Conservation (phyloP, 2,329 filamentous ascomycete genomes). For the Exserohilum rostratum region DNA sequence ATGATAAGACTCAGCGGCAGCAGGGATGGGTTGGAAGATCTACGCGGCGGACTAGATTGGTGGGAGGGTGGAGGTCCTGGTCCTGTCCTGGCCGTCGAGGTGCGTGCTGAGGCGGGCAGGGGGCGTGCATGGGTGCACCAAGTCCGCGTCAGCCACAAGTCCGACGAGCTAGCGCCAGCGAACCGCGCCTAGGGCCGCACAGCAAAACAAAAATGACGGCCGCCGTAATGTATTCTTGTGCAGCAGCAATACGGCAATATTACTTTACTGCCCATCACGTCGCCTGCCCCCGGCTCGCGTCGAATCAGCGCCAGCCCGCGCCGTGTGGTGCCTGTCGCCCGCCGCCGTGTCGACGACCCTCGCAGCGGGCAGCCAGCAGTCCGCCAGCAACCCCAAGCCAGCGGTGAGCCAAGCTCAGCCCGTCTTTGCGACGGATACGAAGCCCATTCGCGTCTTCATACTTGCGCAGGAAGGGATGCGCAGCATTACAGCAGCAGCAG, state of each 20-base stretch:
- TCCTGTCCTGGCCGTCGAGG: conserved; percentile 21
- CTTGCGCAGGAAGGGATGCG: conserved; percentile 21
- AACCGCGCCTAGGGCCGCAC: conserved; percentile 9
- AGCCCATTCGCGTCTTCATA: conserved; percentile 15
- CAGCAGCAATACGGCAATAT: conserved; percentile 30
- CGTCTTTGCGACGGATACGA: conserved; percentile 21
- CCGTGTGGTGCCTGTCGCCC: not conserved
- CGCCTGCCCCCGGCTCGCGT: not conserved
- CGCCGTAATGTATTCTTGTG: conserved; percentile 39
- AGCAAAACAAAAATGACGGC: conserved; percentile 16
- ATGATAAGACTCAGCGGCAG: conserved; percentile 35
- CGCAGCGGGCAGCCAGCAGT: not conserved
- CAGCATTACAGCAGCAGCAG: conserved; percentile 11
- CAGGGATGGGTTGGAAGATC: conserved; percentile 32
- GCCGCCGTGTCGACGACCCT: too few relatives aligned
- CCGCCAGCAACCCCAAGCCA: conserved; percentile 2
- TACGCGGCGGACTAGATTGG: conserved; percentile 26
- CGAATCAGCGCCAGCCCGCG: conserved; percentile 7
- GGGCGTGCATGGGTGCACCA: conserved; percentile 25
- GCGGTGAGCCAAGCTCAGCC: conserved; percentile 16
- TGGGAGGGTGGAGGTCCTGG: conserved; percentile 12
- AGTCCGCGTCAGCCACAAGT: conserved; percentile 35
- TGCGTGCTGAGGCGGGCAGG: conserved; percentile 23
- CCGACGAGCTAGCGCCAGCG: conserved; percentile 26
- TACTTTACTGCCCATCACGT: conserved; percentile 19